Conservation (phyloP, 371 early-diverging fungal genomes). For the Mortierella sp. region DNA sequence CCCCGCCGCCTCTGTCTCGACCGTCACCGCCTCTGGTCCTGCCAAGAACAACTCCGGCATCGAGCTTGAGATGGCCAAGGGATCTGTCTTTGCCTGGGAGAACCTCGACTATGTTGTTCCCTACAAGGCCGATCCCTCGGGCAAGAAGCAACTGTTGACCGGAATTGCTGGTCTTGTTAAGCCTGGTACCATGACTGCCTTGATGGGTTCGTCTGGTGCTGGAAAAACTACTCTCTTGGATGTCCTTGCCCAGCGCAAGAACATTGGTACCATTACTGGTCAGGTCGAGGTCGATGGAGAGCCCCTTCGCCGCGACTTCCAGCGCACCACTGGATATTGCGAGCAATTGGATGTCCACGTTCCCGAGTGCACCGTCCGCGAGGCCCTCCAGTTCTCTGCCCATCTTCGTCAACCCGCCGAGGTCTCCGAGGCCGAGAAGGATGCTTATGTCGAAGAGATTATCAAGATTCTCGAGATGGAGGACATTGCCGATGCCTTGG, state of each 20-base stretch:
- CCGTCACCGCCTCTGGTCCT: slow-evolving; percentile 20
- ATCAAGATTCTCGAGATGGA: slow-evolving; percentile 77
- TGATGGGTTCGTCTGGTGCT: slow-evolving; percentile 92
- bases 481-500: slow-evolving; percentile 69
- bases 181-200: slow-evolving; percentile 80
- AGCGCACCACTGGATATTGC: slow-evolving; percentile 83
- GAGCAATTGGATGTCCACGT: slow-evolving; percentile 89
- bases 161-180: slow-evolving; percentile 62
- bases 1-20: slow-evolving; percentile 18
- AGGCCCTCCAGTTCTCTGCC: slow-evolving; percentile 79
- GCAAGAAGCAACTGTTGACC: slow-evolving; percentile 59
- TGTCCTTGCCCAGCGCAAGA: slow-evolving; percentile 83
- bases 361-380: slow-evolving; percentile 70
- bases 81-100: slow-evolving; percentile 60
- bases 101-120: slow-evolving; percentile 59
- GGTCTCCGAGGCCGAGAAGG: slow-evolving; percentile 73
- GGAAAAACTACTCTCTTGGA: slow-evolving; percentile 94
- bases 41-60: slow-evolving; percentile 12
- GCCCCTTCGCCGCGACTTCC: slow-evolving; percentile 67
- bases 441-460: slow-evolving; percentile 78
- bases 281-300: slow-evolving; percentile 59
- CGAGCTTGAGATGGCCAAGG: slow-evolving; percentile 56
- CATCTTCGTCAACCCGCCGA: slow-evolving; percentile 74
- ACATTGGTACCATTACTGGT: slow-evolving; percentile 80
- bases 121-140: slow-evolving; percentile 48